Conservation (phyloP, 768 basidiomycete species). For the Lactarius pseudohatsudake region DNA sequence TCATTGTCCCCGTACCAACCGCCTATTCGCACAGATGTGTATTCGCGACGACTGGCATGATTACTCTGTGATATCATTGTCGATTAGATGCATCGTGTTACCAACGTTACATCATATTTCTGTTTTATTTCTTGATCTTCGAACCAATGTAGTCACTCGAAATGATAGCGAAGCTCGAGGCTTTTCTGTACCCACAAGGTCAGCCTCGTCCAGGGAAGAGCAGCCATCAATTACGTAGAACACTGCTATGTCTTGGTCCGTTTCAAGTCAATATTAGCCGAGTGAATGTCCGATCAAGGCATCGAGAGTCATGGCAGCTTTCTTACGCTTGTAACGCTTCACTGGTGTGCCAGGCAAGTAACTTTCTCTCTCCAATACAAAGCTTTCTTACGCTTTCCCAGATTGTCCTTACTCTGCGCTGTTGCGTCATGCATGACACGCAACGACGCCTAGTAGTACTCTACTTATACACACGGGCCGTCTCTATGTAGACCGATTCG, state of each 20-base stretch:
- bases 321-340: too few relatives aligned
- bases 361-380: too few relatives aligned
- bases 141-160: neutral
- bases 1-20: neutral
- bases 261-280: constrained; percentile 17
- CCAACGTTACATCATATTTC: constrained; percentile 11
- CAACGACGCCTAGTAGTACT: too few relatives aligned
- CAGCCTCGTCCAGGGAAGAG: neutral
- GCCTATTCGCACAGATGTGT: constrained; percentile 18
- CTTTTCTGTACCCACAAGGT: neutral
- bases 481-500: too few relatives aligned
- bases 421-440: too few relatives aligned
- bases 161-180: constrained; percentile 2
- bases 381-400: too few relatives aligned
- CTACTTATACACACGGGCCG: too few relatives aligned
- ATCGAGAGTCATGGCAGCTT: constrained; percentile 53
- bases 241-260: neutral
- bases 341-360: too few relatives aligned
- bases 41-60: constrained; percentile 25
- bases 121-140: neutral
- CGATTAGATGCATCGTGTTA: constrained; percentile 27
- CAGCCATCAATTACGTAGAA: neutral
- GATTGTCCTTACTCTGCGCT: too few relatives aligned
- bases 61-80: constrained; percentile 25
- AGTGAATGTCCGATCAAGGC: constrained; percentile 58